Evolutionary conservation across 192 early-diverging fungal genomes (phyloP).

Genomic region (Entomortierella chlamydospora): DNA sequence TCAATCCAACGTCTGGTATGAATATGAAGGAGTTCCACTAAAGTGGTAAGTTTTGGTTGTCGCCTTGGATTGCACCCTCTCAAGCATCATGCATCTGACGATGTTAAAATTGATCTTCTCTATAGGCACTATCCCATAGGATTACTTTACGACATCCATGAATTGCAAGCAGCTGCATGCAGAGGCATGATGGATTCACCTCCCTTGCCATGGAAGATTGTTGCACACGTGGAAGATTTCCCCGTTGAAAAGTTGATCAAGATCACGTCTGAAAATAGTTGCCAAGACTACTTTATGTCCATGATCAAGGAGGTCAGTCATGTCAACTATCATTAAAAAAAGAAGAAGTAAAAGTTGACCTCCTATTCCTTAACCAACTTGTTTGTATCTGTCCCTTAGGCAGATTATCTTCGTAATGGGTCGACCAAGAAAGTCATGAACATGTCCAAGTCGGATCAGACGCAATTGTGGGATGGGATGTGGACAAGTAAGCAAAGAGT

Average conservation of each 20-base stretch:
- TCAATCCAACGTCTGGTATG: conserved; percentile 73
- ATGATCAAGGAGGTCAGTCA: conserved; percentile 83
- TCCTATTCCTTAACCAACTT: neutral
- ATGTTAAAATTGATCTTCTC: neutral
- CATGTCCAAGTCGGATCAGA: conserved; percentile 82
- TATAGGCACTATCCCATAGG: conserved; percentile 86
- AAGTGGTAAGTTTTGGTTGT: conserved; percentile 79
- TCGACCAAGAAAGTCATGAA: conserved; percentile 87
- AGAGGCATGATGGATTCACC: conserved; percentile 2
- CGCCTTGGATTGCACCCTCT: too few species aligned
- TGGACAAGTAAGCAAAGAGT: conserved; percentile 62
- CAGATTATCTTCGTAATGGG: conserved; percentile 85
- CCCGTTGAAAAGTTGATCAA: conserved; percentile 73
- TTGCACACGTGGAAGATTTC: conserved; percentile 73
- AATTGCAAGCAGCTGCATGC: conserved; percentile 11
- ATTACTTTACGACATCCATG: conserved; percentile 77
- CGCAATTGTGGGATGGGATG: conserved; percentile 80
- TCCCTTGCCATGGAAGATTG: conserved; percentile 79
- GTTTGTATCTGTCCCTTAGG: conserved; percentile 47
- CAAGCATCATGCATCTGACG: neutral
- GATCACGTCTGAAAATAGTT: conserved; percentile 54
- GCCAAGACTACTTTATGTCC: conserved; percentile 85
- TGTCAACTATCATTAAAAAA: neutral
- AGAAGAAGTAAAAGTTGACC: neutral
- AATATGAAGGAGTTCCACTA: conserved; percentile 71